Percentiles rank a stretch among this genome's conserved stretches.
phyloP scores from a whole-genome alignment of 768 basidiomycete species.

The Strobilomyces dryophilus region DNA sequence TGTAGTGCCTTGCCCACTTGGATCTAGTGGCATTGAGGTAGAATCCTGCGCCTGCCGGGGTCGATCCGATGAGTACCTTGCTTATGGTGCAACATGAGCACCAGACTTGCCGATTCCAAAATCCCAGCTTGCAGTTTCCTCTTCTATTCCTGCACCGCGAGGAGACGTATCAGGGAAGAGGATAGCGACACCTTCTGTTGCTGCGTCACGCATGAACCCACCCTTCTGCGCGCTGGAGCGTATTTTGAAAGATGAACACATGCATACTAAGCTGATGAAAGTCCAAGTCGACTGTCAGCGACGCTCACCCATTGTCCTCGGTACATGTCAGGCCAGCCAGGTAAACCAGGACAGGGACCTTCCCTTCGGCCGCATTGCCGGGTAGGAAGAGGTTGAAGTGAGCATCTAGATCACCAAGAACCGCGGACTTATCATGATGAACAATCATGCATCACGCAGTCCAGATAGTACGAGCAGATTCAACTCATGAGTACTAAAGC shows the following conservation, averaged over 20 bases:
- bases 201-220: constrained; percentile 82
- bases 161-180: constrained; percentile 95
- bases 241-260: not conserved
- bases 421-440: constrained; percentile 48
- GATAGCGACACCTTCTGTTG: constrained; percentile 81
- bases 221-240: constrained; percentile 80
- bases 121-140: constrained; percentile 81
- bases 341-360: constrained; percentile 73
- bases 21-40: constrained; percentile 88
- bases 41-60: constrained; percentile 72
- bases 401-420: constrained; percentile 64
- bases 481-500: not conserved
- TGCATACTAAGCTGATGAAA: not conserved
- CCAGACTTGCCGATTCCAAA: constrained; percentile 69
- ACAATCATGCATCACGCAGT: not conserved
- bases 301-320: constrained; percentile 83
- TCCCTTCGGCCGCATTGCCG: constrained; percentile 48
- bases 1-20: constrained; percentile 71
- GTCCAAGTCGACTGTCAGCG: not conserved
- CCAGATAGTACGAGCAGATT: not conserved
- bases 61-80: constrained; percentile 1
- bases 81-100: not conserved
- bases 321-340: constrained; percentile 88
- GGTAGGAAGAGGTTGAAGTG: constrained; percentile 92
- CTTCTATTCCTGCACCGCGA: constrained; percentile 81